phyloP scores from a whole-genome alignment of 2,329 filamentous ascomycete species.

The Colletotrichum sojae region DNA sequence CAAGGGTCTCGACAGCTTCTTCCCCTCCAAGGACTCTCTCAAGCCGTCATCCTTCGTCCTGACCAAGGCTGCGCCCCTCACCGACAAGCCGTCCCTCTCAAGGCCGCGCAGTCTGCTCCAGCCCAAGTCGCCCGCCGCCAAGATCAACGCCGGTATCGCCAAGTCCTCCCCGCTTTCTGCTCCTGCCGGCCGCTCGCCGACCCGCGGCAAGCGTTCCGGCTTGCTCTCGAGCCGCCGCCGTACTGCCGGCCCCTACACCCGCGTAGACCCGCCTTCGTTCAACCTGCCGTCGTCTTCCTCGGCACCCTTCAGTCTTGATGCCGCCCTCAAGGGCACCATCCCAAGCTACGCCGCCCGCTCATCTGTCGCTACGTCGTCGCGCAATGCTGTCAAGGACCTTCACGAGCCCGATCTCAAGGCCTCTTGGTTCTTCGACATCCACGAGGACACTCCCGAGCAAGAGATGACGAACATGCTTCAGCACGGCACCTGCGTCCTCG shows the following conservation, averaged over 20 bases:
- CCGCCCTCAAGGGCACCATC: conserved; percentile 84
- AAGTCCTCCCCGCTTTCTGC: conserved; percentile 72
- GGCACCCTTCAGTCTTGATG: conserved; percentile 86
- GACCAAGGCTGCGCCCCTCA: conserved; percentile 56
- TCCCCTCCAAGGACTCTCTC: conserved; percentile 60
- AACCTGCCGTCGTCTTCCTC: conserved; percentile 55
- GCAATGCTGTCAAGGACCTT: conserved; percentile 47
- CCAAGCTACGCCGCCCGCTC: conserved; percentile 69
- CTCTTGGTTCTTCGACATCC: conserved; percentile 93
- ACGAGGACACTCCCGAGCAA: conserved; percentile 92
- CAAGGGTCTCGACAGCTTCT: conserved; percentile 62
- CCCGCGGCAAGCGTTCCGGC: conserved; percentile 76
- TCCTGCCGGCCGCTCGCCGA: conserved; percentile 87
- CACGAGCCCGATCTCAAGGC: conserved; percentile 68
- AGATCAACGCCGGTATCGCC: conserved; percentile 58
- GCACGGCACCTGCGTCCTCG: conserved; percentile 87
- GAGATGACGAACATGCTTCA: conserved; percentile 94
- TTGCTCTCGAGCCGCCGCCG: conserved; percentile 79
- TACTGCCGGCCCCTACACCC: conserved; percentile 73
- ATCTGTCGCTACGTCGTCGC: conserved; percentile 47
- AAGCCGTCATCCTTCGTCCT: conserved; percentile 65
- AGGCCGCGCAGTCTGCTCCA: conserved; percentile 63
- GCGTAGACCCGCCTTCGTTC: conserved; percentile 80
- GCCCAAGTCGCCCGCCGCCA: conserved; percentile 66
- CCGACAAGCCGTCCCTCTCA: conserved; percentile 43